These are phyloP conservation scores for Ilyonectria sp. DNA, from an alignment of 2,329 filamentous ascomycete species.

Conservation along the genomic window DNA sequence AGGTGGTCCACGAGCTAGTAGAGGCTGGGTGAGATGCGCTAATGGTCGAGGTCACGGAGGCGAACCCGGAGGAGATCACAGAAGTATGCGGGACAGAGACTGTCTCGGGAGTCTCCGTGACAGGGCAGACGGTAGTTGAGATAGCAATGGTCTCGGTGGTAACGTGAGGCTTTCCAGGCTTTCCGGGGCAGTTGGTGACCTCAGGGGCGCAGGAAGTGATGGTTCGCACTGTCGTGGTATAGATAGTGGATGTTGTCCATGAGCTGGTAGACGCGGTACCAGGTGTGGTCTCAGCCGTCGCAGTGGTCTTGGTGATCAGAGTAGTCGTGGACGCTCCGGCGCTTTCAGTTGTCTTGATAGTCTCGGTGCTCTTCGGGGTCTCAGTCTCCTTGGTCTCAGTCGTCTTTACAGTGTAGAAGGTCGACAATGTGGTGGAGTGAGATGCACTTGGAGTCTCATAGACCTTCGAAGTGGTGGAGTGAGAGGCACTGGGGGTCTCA, in stretches of 20 bases:
- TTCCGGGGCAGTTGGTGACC: conserved; percentile 38
- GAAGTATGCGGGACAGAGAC: not conserved
- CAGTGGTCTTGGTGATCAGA: not conserved
- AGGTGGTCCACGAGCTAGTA: conserved; percentile 46
- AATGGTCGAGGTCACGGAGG: not conserved
- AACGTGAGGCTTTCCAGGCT: not conserved
- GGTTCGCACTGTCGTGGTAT: conserved; percentile 40
- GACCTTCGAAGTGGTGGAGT: not conserved
- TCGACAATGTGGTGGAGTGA: not conserved
- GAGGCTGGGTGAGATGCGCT: not conserved
- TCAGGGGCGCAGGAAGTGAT: conserved; percentile 42
- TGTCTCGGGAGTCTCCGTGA: not conserved
- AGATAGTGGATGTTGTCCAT: conserved; percentile 37
- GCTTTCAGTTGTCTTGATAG: not conserved
- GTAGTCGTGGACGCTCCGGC: not conserved
- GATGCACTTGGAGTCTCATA: not conserved
- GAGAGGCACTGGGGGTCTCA: not conserved
- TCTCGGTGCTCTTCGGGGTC: not conserved
- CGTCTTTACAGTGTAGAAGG: not conserved
- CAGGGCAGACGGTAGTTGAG: conserved; percentile 39
- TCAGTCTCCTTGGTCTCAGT: not conserved
- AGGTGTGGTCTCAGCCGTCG: not conserved
- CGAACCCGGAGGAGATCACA: not conserved
- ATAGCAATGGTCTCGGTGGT: conserved; percentile 39
- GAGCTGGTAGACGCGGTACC: conserved; percentile 21